These are phyloP conservation scores for Colletotrichum sp. DNA, from an alignment of 2,329 filamentous ascomycete species.

Conservation along the genomic window DNA sequence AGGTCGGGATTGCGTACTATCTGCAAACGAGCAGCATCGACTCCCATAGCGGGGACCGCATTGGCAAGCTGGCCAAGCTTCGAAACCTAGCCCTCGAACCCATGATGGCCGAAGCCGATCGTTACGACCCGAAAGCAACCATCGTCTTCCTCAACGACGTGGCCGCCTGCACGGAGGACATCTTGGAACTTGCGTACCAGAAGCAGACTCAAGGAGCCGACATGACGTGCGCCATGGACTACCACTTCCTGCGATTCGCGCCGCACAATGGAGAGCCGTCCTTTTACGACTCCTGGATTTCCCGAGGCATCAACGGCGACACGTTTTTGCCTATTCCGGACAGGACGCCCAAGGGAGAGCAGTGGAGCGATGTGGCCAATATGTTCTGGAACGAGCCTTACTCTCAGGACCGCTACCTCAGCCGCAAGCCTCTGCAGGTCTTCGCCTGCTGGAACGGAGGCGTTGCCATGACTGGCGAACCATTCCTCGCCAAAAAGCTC, in stretches of 20 bases:
- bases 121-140: slow-evolving; percentile 34
- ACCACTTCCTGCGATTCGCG: slow-evolving; percentile 43
- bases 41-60: slow-evolving; percentile 47
- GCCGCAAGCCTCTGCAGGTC: slow-evolving; percentile 58
- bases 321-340: slow-evolving; percentile 57
- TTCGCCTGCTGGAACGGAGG: slow-evolving; percentile 68
- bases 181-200: slow-evolving; percentile 51
- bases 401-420: slow-evolving; percentile 36
- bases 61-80: slow-evolving; percentile 52
- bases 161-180: slow-evolving; percentile 56
- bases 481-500: slow-evolving; percentile 43
- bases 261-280: slow-evolving; percentile 41
- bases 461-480: slow-evolving; percentile 50
- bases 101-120: slow-evolving; percentile 36
- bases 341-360: slow-evolving; percentile 39
- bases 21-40: slow-evolving; percentile 48
- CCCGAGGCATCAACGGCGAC: slow-evolving; percentile 57
- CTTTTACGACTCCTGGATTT: slow-evolving; percentile 63
- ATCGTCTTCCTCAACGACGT: slow-evolving; percentile 62
- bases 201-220: slow-evolving; percentile 53
- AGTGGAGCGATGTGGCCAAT: slow-evolving; percentile 53
- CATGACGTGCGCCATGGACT: slow-evolving; percentile 67
- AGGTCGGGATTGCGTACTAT: slow-evolving; percentile 44
- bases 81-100: slow-evolving; percentile 59
- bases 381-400: slow-evolving; percentile 57